Evolutionary conservation across 2,329 filamentous ascomycete genomes (phyloP).

Genomic region (Ophiostoma quercus): DNA sequence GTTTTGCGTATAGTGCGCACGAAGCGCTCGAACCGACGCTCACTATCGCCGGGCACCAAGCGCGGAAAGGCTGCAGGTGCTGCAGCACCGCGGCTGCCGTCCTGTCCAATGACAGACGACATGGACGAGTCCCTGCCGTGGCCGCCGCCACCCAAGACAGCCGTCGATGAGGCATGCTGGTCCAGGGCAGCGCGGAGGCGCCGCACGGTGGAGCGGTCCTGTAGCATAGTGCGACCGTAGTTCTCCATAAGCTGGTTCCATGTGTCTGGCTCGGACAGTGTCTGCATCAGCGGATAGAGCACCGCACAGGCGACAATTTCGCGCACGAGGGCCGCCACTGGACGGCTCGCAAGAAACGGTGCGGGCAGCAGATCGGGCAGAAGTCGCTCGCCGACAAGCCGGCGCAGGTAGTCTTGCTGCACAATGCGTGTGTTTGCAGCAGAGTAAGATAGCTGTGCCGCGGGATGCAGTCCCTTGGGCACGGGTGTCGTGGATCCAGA

Average conservation of each 20-base stretch:
- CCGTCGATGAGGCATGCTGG: conserved; percentile 74
- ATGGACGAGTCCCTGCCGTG: neutral
- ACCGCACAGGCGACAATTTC: conserved; percentile 95
- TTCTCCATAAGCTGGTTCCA: conserved; percentile 97
- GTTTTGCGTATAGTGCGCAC: conserved; percentile 83
- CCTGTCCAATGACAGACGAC: neutral
- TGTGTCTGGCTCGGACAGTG: conserved; percentile 85
- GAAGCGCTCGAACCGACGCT: conserved; percentile 90
- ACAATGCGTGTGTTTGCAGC: conserved; percentile 65
- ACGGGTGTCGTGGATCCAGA: neutral
- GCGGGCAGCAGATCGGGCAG: conserved; percentile 70
- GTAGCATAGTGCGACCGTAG: conserved; percentile 76
- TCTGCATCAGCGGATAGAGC: conserved; percentile 70
- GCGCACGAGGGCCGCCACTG: conserved; percentile 73
- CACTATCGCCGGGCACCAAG: conserved; percentile 74
- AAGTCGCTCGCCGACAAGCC: conserved; percentile 59
- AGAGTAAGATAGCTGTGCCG: conserved; percentile 74
- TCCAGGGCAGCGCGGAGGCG: conserved; percentile 88
- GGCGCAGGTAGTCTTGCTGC: conserved; percentile 84
- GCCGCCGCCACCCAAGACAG: conserved; percentile 30
- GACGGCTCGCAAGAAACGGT: conserved; percentile 69
- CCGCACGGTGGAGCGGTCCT: conserved; percentile 90
- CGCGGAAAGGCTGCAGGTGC: conserved; percentile 60
- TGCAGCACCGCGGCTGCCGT: neutral
- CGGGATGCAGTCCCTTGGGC: conserved; percentile 65